A percentile compares a stretch with the other conserved stretches of the same genome.
Conservation (phyloP, 2,329 filamentous ascomycete species). For the Hypoxylon sp. region DNA sequence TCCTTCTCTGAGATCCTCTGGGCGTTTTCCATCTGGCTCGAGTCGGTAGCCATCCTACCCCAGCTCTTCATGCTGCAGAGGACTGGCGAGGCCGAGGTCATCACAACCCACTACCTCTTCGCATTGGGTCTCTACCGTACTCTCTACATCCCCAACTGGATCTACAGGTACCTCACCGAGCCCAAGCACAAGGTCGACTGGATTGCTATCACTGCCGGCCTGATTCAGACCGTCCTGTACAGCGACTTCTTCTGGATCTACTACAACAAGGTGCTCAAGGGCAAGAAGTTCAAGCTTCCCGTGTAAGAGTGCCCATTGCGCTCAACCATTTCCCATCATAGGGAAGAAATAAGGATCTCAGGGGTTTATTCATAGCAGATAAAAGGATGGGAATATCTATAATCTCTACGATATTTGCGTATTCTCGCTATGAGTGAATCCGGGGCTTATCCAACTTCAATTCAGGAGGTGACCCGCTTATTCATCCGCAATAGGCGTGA, state of each 20-base stretch:
- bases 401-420: conserved; percentile 3
- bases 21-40: conserved; percentile 98
- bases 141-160: conserved; percentile 98
- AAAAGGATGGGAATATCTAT: conserved; percentile 9
- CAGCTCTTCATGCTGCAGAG: conserved; percentile 98
- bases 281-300: conserved; percentile 86
- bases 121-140: conserved; percentile 90
- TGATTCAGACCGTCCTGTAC: conserved; percentile 94
- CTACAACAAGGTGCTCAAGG: conserved; percentile 93
- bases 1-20: conserved; percentile 86
- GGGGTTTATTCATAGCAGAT: too few species aligned
- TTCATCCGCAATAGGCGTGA: conserved; percentile 6
- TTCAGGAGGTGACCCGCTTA: too few species aligned
- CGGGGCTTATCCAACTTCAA: too few species aligned
- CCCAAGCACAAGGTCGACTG: conserved; percentile 76
- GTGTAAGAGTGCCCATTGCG: conserved; percentile 61
- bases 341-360: conserved; percentile 1
- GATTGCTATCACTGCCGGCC: conserved; percentile 86
- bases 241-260: conserved; percentile 99
- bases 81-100: conserved; percentile 98
- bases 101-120: conserved; percentile 97
- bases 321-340: not conserved
- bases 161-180: conserved; percentile 87
- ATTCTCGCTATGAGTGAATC: too few species aligned
- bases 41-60: conserved; percentile 94